Conservation (phyloP, 2,329 filamentous ascomycete genomes). For the Cordyceps fumosorosea region DNA sequence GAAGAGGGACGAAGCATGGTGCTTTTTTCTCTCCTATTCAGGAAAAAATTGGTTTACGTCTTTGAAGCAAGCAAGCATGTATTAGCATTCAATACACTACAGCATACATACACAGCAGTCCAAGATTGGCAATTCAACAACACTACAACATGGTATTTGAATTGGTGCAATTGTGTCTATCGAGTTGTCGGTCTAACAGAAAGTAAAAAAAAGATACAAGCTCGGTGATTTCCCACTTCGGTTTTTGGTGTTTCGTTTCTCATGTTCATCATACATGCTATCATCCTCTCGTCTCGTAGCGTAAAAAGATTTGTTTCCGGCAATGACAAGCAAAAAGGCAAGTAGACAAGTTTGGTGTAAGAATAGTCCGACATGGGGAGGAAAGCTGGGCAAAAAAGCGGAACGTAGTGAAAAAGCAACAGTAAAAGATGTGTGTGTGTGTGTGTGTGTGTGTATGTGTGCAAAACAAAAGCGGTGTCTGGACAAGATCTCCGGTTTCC, state of each 20-base stretch:
- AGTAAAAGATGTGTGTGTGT: not conserved
- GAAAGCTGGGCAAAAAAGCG: not conserved
- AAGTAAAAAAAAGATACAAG: not conserved
- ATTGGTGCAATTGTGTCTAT: no score
- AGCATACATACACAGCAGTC: not conserved
- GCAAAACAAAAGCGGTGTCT: not conserved
- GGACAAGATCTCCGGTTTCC: not conserved
- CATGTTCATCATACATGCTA: not conserved
- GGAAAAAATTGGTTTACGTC: no score
- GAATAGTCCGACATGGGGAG: constrained; percentile 1
- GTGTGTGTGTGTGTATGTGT: not conserved
- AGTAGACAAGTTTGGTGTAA: not conserved
- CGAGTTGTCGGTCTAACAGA: not conserved
- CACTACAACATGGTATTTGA: no score
- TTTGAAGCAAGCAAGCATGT: no score
- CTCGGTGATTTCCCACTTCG: not conserved
- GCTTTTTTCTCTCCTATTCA: no score
- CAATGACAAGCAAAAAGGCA: not conserved
- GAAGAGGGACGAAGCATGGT: not conserved
- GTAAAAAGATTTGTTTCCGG: not conserved
- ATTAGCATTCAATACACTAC: no score
- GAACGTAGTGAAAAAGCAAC: not conserved
- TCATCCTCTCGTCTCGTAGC: not conserved
- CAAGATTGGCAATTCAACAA: not conserved
- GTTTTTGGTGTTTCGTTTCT: not conserved